These are phyloP conservation scores for Catenaria anguillulae DNA, from an alignment of 371 early-diverging fungal genomes.

Conservation along the genomic window DNA sequence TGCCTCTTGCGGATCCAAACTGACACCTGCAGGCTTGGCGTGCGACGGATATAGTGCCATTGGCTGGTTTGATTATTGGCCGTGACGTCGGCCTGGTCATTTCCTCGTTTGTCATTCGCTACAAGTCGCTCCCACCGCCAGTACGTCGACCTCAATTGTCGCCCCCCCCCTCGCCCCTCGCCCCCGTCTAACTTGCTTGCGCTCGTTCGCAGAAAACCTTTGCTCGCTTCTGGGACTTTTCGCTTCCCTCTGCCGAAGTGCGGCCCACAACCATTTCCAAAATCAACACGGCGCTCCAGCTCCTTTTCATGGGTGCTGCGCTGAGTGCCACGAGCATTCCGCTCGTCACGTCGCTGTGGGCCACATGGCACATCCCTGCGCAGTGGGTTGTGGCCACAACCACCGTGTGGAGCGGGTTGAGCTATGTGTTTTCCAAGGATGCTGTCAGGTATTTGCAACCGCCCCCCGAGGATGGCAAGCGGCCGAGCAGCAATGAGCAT, in stretches of 20 bases:
- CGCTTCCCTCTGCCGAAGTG: conserved; percentile 83
- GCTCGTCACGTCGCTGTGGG: conserved; percentile 23
- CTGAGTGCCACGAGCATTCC: conserved; percentile 48
- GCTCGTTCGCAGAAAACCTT: conserved; percentile 51
- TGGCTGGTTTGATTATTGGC: conserved; percentile 71
- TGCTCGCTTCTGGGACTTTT: conserved; percentile 68
- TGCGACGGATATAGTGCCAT: conserved; percentile 31
- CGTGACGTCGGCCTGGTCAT: conserved; percentile 68
- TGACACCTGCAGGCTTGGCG: background rate
- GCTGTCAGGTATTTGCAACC: conserved; percentile 5
- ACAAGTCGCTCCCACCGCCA: conserved; percentile 73
- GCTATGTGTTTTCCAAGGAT: conserved; percentile 41
- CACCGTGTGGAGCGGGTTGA: conserved; percentile 62
- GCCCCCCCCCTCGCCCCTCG: background rate
- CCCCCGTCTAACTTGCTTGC: background rate
- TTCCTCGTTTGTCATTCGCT: conserved; percentile 69
- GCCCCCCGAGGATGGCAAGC: no score
- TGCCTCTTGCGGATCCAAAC: background rate
- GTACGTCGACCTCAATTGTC: conserved; percentile 36
- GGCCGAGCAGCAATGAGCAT: no score
- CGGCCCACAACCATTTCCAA: conserved; percentile 76
- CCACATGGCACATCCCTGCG: conserved; percentile 15
- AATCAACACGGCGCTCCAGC: conserved; percentile 80
- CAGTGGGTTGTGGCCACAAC: conserved; percentile 58
- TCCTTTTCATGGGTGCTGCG: conserved; percentile 59